A percentile compares a stretch with the other conserved stretches of the same genome.
These are phyloP conservation scores for Auxenochlorella pyrenoidosa DNA, from an alignment of 139 green algal genomes.

Conservation along the genomic window DNA sequence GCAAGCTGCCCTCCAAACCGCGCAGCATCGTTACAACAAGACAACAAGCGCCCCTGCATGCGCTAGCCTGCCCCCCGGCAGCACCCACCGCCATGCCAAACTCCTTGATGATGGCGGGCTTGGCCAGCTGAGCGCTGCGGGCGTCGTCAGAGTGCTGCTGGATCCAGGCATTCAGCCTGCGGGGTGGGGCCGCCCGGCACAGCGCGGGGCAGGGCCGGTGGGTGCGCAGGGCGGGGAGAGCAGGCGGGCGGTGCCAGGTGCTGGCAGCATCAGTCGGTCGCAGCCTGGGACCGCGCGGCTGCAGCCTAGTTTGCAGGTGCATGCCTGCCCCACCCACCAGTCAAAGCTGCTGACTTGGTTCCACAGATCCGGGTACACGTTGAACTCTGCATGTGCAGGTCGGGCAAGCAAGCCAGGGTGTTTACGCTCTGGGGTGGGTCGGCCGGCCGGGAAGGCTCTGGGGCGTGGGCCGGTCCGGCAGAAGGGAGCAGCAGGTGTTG, in stretches of 20 bases:
- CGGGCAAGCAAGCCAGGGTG: conserved; percentile 29
- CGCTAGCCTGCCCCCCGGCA: too few relatives aligned
- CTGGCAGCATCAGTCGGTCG: not conserved
- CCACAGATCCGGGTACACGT: conserved; percentile 63
- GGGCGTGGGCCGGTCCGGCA: too few relatives aligned
- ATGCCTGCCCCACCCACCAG: too few relatives aligned
- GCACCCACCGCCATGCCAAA: conserved; percentile 16
- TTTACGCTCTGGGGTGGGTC: too few relatives aligned
- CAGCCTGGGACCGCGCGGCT: not conserved
- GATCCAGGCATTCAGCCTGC: conserved; percentile 48
- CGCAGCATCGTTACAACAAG: too few relatives aligned
- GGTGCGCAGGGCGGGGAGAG: not conserved
- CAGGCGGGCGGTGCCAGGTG: not conserved
- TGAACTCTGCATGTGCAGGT: conserved; percentile 34
- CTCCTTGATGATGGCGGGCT: conserved; percentile 48
- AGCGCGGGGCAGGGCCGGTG: not conserved
- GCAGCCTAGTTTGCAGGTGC: too few relatives aligned
- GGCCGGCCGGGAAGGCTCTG: too few relatives aligned
- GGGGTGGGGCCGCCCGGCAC: not conserved
- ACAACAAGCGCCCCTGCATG: too few relatives aligned
- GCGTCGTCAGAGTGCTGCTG: conserved; percentile 41
- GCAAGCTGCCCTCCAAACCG: too few relatives aligned
- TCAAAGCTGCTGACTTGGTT: too few relatives aligned
- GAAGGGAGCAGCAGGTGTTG: not conserved
- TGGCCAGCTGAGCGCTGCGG: conserved; percentile 14